Evolutionary conservation across 208 protist species (phyloP).

Genomic region (Trypanosoma lewisi): DNA sequence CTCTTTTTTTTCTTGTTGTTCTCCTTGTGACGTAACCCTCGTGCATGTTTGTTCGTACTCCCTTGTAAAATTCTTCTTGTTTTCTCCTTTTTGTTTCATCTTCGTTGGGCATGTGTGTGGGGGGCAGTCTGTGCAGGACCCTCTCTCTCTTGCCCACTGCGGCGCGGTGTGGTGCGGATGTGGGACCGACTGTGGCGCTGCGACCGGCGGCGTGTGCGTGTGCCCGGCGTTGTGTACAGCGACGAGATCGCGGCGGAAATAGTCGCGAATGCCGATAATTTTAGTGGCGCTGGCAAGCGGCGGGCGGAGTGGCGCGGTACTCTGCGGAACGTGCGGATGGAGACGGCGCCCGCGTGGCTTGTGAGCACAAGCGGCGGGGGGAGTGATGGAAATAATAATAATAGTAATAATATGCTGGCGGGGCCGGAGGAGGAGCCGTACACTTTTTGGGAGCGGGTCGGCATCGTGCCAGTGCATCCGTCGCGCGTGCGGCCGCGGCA

Average conservation of each 20-base stretch:
- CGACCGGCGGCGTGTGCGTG: no score
- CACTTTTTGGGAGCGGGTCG: constrained; percentile 84
- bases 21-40: no score
- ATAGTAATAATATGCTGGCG: constrained; percentile 8
- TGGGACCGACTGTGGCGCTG: constrained; percentile 28
- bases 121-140: background rate
- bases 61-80: constrained; percentile 1
- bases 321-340: constrained; percentile 68
- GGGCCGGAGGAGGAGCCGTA: constrained; percentile 85
- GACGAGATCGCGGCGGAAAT: constrained; percentile 45
- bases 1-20: constrained; percentile 23
- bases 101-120: background rate
- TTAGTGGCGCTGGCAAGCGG: background rate
- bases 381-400: constrained; percentile 25
- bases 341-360: constrained; percentile 35
- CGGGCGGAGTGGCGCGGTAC: constrained; percentile 41
- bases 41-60: no score
- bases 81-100: constrained; percentile 18
- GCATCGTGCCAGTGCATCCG: constrained; percentile 75
- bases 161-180: background rate
- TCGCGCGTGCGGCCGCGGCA: constrained; percentile 78
- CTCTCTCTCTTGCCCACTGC: background rate
- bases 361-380: background rate
- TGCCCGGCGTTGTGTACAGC: constrained; percentile 83
- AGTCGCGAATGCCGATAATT: no score